Base-by-base conservation (phyloP, 2,329 filamentous ascomycete species). In the Apiospora pterosperma region DNA sequence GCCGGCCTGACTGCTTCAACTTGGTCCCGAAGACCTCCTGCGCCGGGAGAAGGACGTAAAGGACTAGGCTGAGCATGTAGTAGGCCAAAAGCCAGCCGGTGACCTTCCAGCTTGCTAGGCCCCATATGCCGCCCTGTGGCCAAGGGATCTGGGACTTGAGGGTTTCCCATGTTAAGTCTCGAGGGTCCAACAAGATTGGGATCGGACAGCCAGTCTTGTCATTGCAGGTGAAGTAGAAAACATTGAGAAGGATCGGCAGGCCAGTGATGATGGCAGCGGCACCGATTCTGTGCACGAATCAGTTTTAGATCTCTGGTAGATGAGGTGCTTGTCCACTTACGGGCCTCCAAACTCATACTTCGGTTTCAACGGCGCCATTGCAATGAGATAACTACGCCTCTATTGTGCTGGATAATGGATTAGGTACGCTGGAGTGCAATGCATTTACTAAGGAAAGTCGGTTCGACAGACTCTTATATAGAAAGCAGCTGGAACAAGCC, bases 201-300 rank as follows among this genome's bases (percentile, higher is more conserved):
- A 92, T 90, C 52, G 95, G 96, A 75, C 96, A 98, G 65, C 96
- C 95, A 8, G 92, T 90, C 68, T 96, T 82, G 76, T 98, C 94
- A 80, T 97, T 98, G 85, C 95, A 97, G 72, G 90, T 82, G 75
- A 97, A 97, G 59, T 89, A 85, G 74, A 95, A 90, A 70, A 88
- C 76, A 79, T 96, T 97, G 71, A 93, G 86, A 68, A 94, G 84
- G 44, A 93, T 66, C 0, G 95, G 95, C 0, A 97, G 87, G 63
- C 90, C 89, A 72, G 96, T 90, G 8, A 91, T 91, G 73, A 98
- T 92, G 67, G 80, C 85, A 66, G 90, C 86, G 39, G 92, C 92
- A 64, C 93, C 94, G 48, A 90, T 82, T 63, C 93, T 96, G 68
- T 14, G 59, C 48, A 38, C 34, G 25, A 62, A 68, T 58, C 60